phyloP scores from a whole-genome alignment of 2,329 filamentous ascomycete genomes.

The Exophiala aquamarina region DNA sequence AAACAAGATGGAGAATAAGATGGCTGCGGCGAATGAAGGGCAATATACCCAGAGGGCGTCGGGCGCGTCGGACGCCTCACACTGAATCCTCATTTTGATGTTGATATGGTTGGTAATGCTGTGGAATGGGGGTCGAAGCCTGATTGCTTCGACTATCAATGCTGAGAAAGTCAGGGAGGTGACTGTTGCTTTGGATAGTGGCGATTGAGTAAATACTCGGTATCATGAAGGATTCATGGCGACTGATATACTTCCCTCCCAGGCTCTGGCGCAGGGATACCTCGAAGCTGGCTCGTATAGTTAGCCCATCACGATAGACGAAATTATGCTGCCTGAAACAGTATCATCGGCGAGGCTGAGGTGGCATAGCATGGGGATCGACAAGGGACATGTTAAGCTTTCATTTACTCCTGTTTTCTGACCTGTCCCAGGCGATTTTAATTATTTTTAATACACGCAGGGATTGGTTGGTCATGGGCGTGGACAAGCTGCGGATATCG shows the following conservation, averaged over 20 bases:
- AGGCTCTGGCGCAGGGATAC: not conserved
- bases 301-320: not conserved
- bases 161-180: not conserved
- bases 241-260: not conserved
- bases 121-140: not conserved
- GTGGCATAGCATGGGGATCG: not conserved
- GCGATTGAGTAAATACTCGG: not conserved
- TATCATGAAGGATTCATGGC: not conserved
- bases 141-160: not conserved
- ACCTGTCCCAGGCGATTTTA: not conserved
- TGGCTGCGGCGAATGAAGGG: constrained; percentile 38
- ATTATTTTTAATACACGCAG: too few relatives aligned
- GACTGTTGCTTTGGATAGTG: not conserved
- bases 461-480: too few relatives aligned
- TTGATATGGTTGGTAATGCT: not conserved
- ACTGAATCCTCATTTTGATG: constrained; percentile 4
- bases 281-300: not conserved
- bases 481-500: too few relatives aligned
- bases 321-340: not conserved
- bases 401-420: not conserved
- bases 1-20: constrained; percentile 39
- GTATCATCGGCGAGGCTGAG: not conserved
- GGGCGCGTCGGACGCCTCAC: constrained; percentile 15
- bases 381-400: not conserved
- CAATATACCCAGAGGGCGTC: constrained; percentile 34